Percentiles rank a stretch among this genome's conserved stretches.
These are phyloP conservation scores for Staphylotrichum tortipilum DNA, from an alignment of 495 filamentous ascomycete genomes.

Conservation along the genomic window DNA sequence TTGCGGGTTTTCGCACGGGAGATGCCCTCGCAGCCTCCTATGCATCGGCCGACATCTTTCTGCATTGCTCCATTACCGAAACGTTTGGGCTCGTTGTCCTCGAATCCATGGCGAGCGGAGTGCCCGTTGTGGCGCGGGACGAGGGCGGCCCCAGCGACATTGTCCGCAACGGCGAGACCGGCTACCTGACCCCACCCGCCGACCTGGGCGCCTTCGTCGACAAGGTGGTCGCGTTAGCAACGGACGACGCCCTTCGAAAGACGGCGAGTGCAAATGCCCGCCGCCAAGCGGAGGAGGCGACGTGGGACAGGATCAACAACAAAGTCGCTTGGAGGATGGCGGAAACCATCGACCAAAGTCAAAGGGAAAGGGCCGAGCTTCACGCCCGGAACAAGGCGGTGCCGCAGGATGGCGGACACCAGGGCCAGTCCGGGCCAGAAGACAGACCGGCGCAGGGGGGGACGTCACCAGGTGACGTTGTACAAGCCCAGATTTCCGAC, in stretches of 20 bases:
- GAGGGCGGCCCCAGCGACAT: not conserved
- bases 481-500: not conserved
- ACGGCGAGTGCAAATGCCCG: not conserved
- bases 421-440: not conserved
- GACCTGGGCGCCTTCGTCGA: not conserved
- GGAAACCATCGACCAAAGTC: not conserved
- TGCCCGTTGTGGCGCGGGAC: not conserved
- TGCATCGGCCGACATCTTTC: not conserved
- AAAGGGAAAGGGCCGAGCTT: not conserved
- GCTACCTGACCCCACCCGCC: not conserved
- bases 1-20: not conserved
- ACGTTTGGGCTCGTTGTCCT: not conserved
- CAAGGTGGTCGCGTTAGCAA: not conserved
- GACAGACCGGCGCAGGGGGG: not conserved
- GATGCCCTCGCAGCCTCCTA: not conserved
- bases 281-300: not conserved
- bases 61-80: not conserved
- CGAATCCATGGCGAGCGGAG: not conserved
- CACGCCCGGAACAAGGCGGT: not conserved
- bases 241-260: not conserved
- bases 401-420: not conserved
- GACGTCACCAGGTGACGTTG: not conserved
- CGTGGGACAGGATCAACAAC: conserved; percentile 2
- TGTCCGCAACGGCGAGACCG: not conserved
- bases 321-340: not conserved